Base-by-base conservation (phyloP, 2,329 filamentous ascomycete species). In the Claviceps lovelessii region DNA sequence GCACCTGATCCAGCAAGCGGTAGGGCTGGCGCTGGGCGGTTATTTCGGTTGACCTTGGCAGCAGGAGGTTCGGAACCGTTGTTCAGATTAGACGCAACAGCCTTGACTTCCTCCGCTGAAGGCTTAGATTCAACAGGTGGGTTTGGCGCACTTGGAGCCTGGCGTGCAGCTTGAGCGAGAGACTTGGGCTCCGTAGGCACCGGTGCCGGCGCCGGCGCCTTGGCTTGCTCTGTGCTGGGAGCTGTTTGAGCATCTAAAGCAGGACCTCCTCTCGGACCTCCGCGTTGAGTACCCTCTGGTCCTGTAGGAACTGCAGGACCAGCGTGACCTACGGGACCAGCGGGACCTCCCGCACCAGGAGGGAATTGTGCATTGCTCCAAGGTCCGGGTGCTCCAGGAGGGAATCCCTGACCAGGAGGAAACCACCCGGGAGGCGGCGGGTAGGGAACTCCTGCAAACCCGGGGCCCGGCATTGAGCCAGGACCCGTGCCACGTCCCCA, bases 391-490 rank as follows among this genome's bases (percentile, higher is more conserved):
- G 53, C 51, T 47, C 51, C 51, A 77, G 65, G 50, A 23, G 83
- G 85, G 61, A 89, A 93, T 31, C 83, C 84, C 69, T 88, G 86
- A 7, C 84, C 85, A 9, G 83, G 81, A 60, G 85, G 86, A 65
- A 84, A 91, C 86, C 88, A 94, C 55, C 85, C 86, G 29, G 81
- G 81, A 49, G 83, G 86, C 17, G 83, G 84, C 59, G 86, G 86
- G 67, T 90, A 94, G 1, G 85, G 85, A 78, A 89, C 85, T 60
- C 83, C 83, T 60, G 82, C 82, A 62, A 85, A 89, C 31, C 74
- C 77, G 55, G 73, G 72, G 8, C 65, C 76, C 33, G 76, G 76
- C 19, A 80, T 80, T 59, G 85, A 85, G 31, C 76, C 79, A 54
- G 74, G 73, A 37, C 67, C 75, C 54, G 63, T 64, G 10, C 75